phyloP scores from a whole-genome alignment of 768 basidiomycete species.

The Lepiota subincarnata region DNA sequence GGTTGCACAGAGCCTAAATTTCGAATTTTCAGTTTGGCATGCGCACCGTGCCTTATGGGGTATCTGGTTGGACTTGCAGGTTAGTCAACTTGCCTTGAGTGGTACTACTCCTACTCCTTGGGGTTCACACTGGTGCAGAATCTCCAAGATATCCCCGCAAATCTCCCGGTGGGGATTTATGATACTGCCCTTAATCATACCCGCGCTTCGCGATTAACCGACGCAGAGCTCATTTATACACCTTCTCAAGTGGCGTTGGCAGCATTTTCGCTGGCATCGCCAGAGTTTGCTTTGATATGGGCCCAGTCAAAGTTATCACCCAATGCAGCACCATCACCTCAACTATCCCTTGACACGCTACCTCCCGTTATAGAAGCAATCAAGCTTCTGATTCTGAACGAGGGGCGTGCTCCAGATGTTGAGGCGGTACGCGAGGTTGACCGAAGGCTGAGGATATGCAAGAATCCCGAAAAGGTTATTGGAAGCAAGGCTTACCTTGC shows the following conservation, averaged over 20 bases:
- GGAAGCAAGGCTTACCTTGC: slow-evolving; percentile 82
- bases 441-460: slow-evolving; percentile 78
- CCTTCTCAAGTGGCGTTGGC: slow-evolving; percentile 94
- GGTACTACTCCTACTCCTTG: background rate
- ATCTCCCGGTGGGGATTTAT: slow-evolving; percentile 52
- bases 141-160: slow-evolving; percentile 46
- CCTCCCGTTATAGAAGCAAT: slow-evolving; percentile 44
- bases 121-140: slow-evolving; percentile 36
- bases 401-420: slow-evolving; percentile 66
- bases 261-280: slow-evolving; percentile 61
- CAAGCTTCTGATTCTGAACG: slow-evolving; percentile 46
- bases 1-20: slow-evolving; percentile 88
- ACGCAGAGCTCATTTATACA: slow-evolving; percentile 86
- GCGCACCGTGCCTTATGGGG: slow-evolving; percentile 87
- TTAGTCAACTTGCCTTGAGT: slow-evolving; percentile 24
- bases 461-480: slow-evolving; percentile 93
- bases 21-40: slow-evolving; percentile 94
- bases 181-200: slow-evolving; percentile 63
- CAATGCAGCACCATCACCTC: slow-evolving; percentile 11
- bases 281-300: slow-evolving; percentile 62
- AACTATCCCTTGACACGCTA: background rate
- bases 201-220: slow-evolving; percentile 81
- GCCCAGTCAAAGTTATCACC: slow-evolving; percentile 31
- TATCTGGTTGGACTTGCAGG: slow-evolving; percentile 85
- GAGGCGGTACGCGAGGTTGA: slow-evolving; percentile 89